Evolutionary conservation across 1,284 basidiomycete species (phyloP).

Genomic region (Farysia itapuensis): DNA sequence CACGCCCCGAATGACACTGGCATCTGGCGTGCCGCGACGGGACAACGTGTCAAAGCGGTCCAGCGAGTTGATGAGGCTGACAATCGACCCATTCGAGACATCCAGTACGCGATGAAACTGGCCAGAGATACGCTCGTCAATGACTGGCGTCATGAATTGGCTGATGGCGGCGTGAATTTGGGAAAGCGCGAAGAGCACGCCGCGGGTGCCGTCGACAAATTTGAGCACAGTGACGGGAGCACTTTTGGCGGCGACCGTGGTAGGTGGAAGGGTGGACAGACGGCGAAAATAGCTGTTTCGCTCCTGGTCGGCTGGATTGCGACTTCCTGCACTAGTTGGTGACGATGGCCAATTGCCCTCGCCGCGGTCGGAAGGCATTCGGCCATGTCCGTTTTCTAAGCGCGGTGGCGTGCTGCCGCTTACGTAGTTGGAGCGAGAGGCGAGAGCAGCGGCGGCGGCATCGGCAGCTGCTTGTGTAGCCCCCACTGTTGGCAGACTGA

Average conservation of each 20-base stretch:
- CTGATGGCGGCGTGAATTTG: slow-evolving; percentile 88
- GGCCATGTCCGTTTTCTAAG: slow-evolving; percentile 20
- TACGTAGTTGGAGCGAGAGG: slow-evolving; percentile 26
- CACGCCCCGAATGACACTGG: slow-evolving; percentile 73
- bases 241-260: slow-evolving; percentile 69
- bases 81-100: slow-evolving; percentile 77
- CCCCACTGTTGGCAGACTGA: slow-evolving; percentile 46
- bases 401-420: slow-evolving; percentile 24
- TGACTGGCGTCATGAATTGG: slow-evolving; percentile 82
- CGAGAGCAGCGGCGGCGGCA: slow-evolving; percentile 41
- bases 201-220: slow-evolving; percentile 83
- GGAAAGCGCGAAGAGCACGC: slow-evolving; percentile 86
- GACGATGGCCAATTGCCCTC: slow-evolving; percentile 23
- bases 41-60: slow-evolving; percentile 89
- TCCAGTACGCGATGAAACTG: slow-evolving; percentile 48
- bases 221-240: slow-evolving; percentile 74
- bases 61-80: slow-evolving; percentile 80
- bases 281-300: slow-evolving; percentile 87
- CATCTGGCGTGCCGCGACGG: slow-evolving; percentile 71
- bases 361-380: slow-evolving; percentile 19
- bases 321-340: slow-evolving; percentile 64
- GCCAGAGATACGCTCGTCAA: slow-evolving; percentile 73
- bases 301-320: slow-evolving; percentile 66
- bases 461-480: slow-evolving; percentile 51
- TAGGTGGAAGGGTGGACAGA: slow-evolving; percentile 72